A percentile compares a stretch with the other conserved stretches of the same genome.
These are phyloP conservation scores for Acer campestre DNA, from an alignment of 345 rosid genomes.

Conservation along the genomic window DNA sequence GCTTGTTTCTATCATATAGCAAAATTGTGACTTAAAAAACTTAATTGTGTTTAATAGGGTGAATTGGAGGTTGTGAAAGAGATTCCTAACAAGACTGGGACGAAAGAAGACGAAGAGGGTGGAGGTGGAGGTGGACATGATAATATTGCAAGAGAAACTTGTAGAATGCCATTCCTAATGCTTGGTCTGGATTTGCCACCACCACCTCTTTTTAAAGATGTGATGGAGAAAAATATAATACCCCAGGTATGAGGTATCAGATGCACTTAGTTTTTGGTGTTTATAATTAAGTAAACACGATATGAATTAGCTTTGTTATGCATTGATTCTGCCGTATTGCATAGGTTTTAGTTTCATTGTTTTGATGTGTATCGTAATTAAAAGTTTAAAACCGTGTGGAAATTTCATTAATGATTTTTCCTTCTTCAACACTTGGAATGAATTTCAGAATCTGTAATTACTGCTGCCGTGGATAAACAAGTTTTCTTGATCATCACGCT, in stretches of 20 bases:
- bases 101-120: constrained; percentile 35
- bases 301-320: neutral
- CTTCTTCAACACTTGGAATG: neutral
- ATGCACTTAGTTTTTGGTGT: neutral
- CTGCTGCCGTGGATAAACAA: neutral
- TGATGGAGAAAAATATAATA: constrained; percentile 97
- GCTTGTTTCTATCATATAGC: neutral
- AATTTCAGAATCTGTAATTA: neutral
- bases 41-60: constrained; percentile 48
- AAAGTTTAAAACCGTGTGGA: neutral
- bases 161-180: constrained; percentile 91
- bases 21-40: constrained; percentile 12
- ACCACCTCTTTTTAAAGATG: constrained; percentile 94
- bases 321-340: neutral
- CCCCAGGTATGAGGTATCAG: constrained; percentile 64
- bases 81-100: constrained; percentile 52
- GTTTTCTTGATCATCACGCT: neutral
- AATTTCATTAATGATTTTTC: neutral
- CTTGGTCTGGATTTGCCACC: constrained; percentile 98
- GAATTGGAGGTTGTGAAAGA: constrained; percentile 87
- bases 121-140: constrained; percentile 23
- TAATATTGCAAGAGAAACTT: constrained; percentile 45
- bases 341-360: neutral
- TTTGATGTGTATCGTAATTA: neutral
- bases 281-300: neutral